Evolutionary conservation across 257 asterid genomes (phyloP).

Genomic region (Solanum bulbocastanum): DNA sequence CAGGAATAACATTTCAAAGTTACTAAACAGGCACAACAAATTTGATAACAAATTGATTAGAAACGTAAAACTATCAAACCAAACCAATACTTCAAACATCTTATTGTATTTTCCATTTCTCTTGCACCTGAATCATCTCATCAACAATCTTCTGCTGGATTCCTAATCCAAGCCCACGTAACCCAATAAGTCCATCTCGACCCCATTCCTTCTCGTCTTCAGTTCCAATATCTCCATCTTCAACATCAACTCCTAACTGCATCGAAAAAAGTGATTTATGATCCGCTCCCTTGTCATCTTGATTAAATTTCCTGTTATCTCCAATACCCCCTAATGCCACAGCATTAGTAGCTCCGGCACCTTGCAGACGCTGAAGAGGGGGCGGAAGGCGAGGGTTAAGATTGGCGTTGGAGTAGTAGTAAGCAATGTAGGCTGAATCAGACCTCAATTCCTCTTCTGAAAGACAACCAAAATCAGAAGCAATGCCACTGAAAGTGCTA

Average conservation of each 20-base stretch:
- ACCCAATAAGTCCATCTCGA: constrained; percentile 13
- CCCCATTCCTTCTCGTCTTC: constrained; percentile 13
- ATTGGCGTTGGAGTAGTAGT: constrained; percentile 13
- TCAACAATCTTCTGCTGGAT: constrained; percentile 9
- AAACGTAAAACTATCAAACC: background rate
- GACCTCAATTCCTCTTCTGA: constrained; percentile 13
- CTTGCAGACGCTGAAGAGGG: background rate
- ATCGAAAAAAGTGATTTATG: background rate
- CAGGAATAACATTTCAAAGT: background rate
- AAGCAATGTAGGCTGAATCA: constrained; percentile 19
- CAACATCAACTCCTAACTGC: constrained; percentile 2
- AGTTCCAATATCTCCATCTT: constrained; percentile 1
- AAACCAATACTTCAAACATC: background rate
- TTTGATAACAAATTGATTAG: background rate
- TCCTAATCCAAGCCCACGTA: constrained; percentile 13
- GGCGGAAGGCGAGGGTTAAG: constrained; percentile 17
- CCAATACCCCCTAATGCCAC: constrained; percentile 2
- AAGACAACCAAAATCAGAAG: background rate
- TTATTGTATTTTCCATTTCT: background rate
- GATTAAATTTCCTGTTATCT: constrained; percentile 7
- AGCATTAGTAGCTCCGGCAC: background rate
- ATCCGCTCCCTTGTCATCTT: background rate
- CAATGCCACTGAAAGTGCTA: background rate
- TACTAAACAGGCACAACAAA: background rate
- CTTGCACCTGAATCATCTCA: constrained; percentile 13